phyloP scores from a whole-genome alignment of 176 grass and related monocot genomes.

The Cenchrus purpureus region DNA sequence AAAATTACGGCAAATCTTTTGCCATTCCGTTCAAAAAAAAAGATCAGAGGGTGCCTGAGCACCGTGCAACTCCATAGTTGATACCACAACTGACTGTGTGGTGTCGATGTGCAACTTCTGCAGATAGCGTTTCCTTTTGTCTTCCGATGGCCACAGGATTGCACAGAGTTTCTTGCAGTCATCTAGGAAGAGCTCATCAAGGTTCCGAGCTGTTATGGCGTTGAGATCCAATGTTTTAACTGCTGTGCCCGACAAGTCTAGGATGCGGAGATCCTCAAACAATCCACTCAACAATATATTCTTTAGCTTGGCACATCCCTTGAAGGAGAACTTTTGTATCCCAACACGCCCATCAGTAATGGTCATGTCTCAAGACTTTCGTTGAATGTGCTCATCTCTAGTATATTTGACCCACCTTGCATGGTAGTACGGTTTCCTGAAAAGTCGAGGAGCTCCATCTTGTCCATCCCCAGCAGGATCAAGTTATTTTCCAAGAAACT shows the following conservation, averaged over 20 bases:
- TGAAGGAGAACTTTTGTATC: background rate
- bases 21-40: too few relatives aligned
- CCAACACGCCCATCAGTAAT: background rate
- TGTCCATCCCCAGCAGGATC: background rate
- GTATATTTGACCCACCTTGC: background rate
- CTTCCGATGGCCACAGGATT: background rate
- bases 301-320: background rate
- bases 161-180: background rate
- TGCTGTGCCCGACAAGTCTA: constrained; percentile 4
- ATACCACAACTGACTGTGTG: background rate
- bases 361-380: background rate
- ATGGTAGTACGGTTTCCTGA: background rate
- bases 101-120: background rate
- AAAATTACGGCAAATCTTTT: too few relatives aligned
- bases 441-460: background rate
- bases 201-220: fast-evolving
- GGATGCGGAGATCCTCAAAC: background rate
- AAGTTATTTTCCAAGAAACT: background rate
- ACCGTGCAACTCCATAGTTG: background rate
- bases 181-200: background rate
- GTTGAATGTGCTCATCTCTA: fast-evolving
- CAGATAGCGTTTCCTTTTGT: background rate
- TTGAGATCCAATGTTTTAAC: constrained; percentile 6
- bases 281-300: background rate
- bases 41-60: too few relatives aligned